Base-by-base conservation (phyloP, 495 filamentous ascomycete species). In the Lophium mytilinum region DNA sequence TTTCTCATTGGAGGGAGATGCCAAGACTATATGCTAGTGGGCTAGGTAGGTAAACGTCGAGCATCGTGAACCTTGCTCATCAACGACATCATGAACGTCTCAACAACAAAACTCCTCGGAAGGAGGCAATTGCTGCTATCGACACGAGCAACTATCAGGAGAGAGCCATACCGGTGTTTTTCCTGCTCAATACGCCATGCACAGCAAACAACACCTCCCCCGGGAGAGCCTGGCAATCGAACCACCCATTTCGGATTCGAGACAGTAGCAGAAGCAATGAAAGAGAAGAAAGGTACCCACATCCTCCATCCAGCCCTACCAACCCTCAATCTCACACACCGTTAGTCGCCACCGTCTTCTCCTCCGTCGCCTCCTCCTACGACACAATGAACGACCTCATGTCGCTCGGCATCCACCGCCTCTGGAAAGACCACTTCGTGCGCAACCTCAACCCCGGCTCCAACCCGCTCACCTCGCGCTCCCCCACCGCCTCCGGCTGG, bases 341-440 rank as follows among this genome's bases (percentile, higher is more conserved):
- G n/a, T 52, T 60, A 88, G 93, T 97, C 19, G 85, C 83, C 62
- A 81, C 81, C 41, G 93, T 98, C 58, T 98, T 97, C 78, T 93
- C 90, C 72, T 95, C 89, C 68, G 92, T 98, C 49, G 92, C 93
- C 62, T 81, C 88, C 48, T 88, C 84, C 30, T 87, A 93, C 77
- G 91, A 96, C 70, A 83, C 83, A 61, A 98, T 98, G 93, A 98
- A 98, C 79, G 93, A 98, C 71, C 81, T 96, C 50, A 97, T 98
- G 93, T 96, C 91, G 41, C 83, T 97, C 24, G 90, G 90, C 37
- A 90, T 95, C 74, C 93, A 98, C 73, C 88, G 93, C 14, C 76
- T 97, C 48, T 98, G 93, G 93, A 98, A 98, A 80, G 93, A 96
- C 73, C 82, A 95, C 74, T 98, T 97, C 72, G 93, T 97, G 40